Percentiles rank a stretch among this genome's conserved stretches.
Evolutionary conservation across 1,284 basidiomycete species (phyloP).

Genomic region (Irpex lacteus): DNA sequence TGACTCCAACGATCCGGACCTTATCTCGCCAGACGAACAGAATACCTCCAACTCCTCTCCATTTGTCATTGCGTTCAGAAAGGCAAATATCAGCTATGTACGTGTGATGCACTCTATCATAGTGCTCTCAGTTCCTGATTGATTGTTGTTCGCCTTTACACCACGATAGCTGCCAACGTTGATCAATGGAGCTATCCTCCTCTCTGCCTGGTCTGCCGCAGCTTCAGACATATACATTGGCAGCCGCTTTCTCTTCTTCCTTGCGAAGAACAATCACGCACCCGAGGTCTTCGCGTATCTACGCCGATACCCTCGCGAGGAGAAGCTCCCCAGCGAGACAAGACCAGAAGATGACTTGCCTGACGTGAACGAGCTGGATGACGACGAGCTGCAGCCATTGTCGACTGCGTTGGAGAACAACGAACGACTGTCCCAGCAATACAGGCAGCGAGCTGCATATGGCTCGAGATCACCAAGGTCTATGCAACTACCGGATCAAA

Average conservation of each 20-base stretch:
- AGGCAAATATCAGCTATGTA: slow-evolving; percentile 37
- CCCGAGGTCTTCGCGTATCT: slow-evolving; percentile 34
- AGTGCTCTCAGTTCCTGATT: neutral
- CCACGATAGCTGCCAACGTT: slow-evolving; percentile 43
- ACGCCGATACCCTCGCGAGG: slow-evolving; percentile 18
- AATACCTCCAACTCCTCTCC: slow-evolving; percentile 40
- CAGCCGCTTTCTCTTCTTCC: slow-evolving; percentile 48
- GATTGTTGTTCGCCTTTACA: neutral
- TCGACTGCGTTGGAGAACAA: neutral
- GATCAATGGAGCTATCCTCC: slow-evolving; percentile 39
- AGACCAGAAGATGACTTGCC: neutral
- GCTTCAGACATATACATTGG: slow-evolving; percentile 51
- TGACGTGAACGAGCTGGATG: slow-evolving; percentile 1
- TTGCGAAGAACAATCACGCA: slow-evolving; percentile 41
- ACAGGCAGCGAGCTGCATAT: neutral
- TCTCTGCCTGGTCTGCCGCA: slow-evolving; percentile 53
- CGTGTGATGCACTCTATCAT: neutral
- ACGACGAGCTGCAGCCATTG: neutral
- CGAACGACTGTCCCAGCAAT: neutral
- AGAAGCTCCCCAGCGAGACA: neutral
- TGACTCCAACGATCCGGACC: slow-evolving; percentile 36
- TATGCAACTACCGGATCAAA: neutral
- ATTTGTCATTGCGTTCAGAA: slow-evolving; percentile 45
- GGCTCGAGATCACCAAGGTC: no score
- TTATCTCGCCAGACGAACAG: slow-evolving; percentile 27